Base-by-base conservation (phyloP, 164 flowering plant genomes). In the Annona cherimola region DNA sequence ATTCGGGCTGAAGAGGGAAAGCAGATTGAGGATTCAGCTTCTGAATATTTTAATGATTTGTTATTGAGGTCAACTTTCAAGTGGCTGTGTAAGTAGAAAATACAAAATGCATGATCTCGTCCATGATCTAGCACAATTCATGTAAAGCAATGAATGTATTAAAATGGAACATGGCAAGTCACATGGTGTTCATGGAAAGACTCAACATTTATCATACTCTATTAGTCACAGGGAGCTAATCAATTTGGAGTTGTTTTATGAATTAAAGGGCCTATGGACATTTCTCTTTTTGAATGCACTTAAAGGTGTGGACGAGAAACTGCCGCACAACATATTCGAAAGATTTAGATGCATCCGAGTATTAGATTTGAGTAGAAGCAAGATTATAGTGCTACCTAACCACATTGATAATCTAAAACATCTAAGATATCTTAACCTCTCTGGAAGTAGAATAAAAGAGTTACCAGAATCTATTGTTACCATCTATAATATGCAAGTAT, bases 401-500 rank as follows among this genome's bases (percentile, higher is more conserved):
- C 69, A 68, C 1, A 59, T 74, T 5, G 73, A 61, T 20, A 42
- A 62, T 50, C 43, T 79, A 62, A 84, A 57, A 41, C 82, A 63
- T 73, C 69, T 84, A 4, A 65, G 81, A 35, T 81, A 67, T 40
- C 67, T 83, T 5, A 72, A 82, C 42, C 73, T 83, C n/a, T 77
- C 84, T 20, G 5, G n/a, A 14, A 78, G 77, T 62, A 8, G 5
- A 0, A 72, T 86, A 4, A 59, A 60, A 57, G 9, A 18, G 46
- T 50, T 84, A 18, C 85, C 86, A 40, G 45, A 71, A 2, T 76
- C 83, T 4, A 4, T 78, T 4, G 20, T 75, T 50, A 26, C n/a
- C 12, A 70, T 84, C 4, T 72, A 40, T 57, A 75, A 82, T 73
- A 57, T 84, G 35, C 82, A 82, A 71, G 79, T 83, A 45, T 61